Evolutionary conservation across 1,139 yeast species (phyloP).

Genomic region (Protomyces pachydermus): DNA sequence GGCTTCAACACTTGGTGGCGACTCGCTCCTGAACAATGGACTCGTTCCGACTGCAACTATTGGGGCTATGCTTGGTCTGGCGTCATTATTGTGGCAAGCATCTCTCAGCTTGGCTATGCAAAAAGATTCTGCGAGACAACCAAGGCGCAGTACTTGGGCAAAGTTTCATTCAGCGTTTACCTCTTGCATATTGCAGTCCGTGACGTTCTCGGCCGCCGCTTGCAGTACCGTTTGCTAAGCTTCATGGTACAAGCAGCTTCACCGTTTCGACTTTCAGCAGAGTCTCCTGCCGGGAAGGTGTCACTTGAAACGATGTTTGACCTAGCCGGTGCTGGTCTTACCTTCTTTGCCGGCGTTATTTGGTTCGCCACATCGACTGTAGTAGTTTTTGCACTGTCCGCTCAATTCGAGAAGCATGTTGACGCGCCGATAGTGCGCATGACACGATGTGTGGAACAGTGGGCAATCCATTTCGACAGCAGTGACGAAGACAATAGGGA

Average conservation of each 20-base stretch:
- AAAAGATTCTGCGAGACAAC: background rate
- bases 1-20: slow-evolving; percentile 6
- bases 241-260: background rate
- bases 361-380: background rate
- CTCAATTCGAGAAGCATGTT: background rate
- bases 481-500: background rate
- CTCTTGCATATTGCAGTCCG: slow-evolving; percentile 6
- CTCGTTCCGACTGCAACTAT: slow-evolving; percentile 1
- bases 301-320: background rate
- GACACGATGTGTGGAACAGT: background rate
- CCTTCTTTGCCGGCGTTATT: background rate
- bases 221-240: background rate
- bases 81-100: background rate
- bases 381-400: background rate
- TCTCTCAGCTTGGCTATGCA: background rate
- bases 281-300: background rate
- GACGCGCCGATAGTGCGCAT: background rate
- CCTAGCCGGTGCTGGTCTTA: background rate
- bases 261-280: background rate
- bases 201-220: slow-evolving; percentile 1
- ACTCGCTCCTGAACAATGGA: background rate
- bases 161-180: slow-evolving; percentile 7
- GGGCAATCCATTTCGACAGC: background rate
- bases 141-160: slow-evolving; percentile 1
- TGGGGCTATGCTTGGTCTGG: slow-evolving; percentile 7